phyloP scores from a whole-genome alignment of 441 rosid species.

The Adansonia rubrostipa region DNA sequence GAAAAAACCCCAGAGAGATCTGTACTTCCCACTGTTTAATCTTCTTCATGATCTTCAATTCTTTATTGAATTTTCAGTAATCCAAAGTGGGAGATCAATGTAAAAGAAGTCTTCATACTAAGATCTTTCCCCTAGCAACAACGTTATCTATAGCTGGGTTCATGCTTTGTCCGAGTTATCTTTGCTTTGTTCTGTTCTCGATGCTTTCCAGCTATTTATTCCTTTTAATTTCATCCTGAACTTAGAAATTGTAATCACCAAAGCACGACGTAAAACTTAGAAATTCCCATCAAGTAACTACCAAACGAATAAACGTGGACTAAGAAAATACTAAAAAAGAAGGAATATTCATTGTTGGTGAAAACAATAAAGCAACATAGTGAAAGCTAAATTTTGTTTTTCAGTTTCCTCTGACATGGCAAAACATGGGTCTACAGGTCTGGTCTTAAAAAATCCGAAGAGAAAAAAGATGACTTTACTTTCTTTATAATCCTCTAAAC shows the following conservation, averaged over 20 bases:
- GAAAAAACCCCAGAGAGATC: constrained; percentile 33
- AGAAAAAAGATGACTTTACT: not conserved
- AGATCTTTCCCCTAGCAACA: too few species aligned
- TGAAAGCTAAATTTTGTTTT: not conserved
- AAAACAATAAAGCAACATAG: not conserved
- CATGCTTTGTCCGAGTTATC: too few species aligned
- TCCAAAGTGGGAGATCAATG: too few species aligned
- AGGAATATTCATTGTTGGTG: not conserved
- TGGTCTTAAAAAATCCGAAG: not conserved
- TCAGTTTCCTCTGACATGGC: not conserved
- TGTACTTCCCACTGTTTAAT: not conserved
- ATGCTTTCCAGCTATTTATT: too few species aligned
- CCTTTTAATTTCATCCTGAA: too few species aligned
- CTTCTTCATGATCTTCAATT: not conserved
- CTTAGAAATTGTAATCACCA: too few species aligned
- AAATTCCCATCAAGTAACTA: not conserved
- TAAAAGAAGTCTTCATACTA: too few species aligned
- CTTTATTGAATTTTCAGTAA: not conserved
- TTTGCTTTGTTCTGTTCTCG: too few species aligned
- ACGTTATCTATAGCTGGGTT: too few species aligned
- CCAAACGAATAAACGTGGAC: not conserved
- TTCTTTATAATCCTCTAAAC: not conserved
- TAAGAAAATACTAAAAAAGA: not conserved
- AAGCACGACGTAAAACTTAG: too few species aligned
- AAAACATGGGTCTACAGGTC: not conserved